A percentile compares a stretch with the other conserved stretches of the same genome.
Evolutionary conservation across 2,329 filamentous ascomycete genomes (phyloP).

Genomic region (Ceratocystis eucalypticola): DNA sequence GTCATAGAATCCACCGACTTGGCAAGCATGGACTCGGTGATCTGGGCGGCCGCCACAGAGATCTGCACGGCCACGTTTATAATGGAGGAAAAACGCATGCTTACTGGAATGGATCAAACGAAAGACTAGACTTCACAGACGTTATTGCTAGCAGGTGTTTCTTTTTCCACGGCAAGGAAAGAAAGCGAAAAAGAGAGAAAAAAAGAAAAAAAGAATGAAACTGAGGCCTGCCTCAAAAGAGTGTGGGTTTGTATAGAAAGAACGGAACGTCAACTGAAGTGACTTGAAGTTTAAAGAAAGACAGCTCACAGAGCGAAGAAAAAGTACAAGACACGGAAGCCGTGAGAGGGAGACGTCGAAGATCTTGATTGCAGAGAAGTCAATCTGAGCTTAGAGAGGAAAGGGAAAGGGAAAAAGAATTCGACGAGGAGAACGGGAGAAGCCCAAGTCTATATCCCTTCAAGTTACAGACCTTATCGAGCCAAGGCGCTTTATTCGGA

Average conservation of each 20-base stretch:
- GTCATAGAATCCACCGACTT: conserved; percentile 32
- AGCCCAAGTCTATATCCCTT: not conserved
- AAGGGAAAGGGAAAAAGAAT: not conserved
- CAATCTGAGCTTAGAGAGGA: not conserved
- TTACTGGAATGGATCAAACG: not conserved
- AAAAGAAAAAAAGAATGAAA: not conserved
- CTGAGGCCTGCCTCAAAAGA: conserved; percentile 13
- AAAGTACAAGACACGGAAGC: not conserved
- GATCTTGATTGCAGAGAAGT: conserved; percentile 3
- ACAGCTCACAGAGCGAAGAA: conserved; percentile 11
- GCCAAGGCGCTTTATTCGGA: not conserved
- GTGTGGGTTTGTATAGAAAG: conserved; percentile 1
- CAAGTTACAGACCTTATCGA: not conserved
- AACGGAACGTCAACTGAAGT: conserved; percentile 12
- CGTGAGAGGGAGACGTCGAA: not conserved
- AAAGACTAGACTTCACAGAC: not conserved
- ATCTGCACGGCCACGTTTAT: conserved; percentile 6
- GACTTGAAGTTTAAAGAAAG: conserved; percentile 4
- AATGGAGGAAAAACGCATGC: not conserved
- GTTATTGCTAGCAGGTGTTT: not conserved
- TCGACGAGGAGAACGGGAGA: not conserved
- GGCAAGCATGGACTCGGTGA: conserved; percentile 22
- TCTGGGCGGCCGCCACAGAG: conserved; percentile 5
- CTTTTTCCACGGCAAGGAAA: too few relatives aligned
- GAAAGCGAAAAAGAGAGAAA: too few relatives aligned